Evolutionary conservation across 495 filamentous ascomycete species (phyloP), one percentile per base, ranked within the genome.

Genomic region (Penicillium taxi): DNA sequence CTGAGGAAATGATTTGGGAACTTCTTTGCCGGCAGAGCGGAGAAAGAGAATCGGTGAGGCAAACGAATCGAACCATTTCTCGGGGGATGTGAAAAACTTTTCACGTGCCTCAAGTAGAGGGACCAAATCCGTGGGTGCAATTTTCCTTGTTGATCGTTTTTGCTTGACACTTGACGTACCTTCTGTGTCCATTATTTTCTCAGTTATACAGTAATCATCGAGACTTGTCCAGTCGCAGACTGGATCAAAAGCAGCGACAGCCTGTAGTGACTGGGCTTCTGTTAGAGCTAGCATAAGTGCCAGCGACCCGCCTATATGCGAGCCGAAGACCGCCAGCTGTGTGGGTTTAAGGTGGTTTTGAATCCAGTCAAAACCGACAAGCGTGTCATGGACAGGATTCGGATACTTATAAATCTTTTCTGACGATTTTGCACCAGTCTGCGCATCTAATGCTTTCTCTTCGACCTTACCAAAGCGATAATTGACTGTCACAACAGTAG

Each of bases 11-110:
- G 28, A 9, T 11, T 43, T 42, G 1, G 68, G 70, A 0, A 67
- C 47, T 17, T 65, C 61, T 16, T 50, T 53, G 1, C 63, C 67
- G 0, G 72, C 45, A 1, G 72, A 69, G 18, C 76, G 66, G 25
- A 79, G 72, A 47, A 78, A 77, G 3, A 76, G 59, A 6, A 75
- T 55, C 0, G 76, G 75, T 4, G 73, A 77, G 1, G 76, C 75
- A 44, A 80, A 78, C 1, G 74, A 57, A 41, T 78, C 75, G 27
- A 77, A 77, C 45, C 62, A 75, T 9, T 64, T 45, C 35, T 71
- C 67, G 6, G 67, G 61, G 2, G 56, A 63, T 2, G 49, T 15
- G 46, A 80, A 80, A 15, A 71, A 50, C 2, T 41, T 14, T 13
- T 57, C 49, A 9, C 72, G 58, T 1, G 63, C 63, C n/a, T 56